phyloP scores from a whole-genome alignment of 116 monocot species.

The Dioscorea cayenensis region DNA sequence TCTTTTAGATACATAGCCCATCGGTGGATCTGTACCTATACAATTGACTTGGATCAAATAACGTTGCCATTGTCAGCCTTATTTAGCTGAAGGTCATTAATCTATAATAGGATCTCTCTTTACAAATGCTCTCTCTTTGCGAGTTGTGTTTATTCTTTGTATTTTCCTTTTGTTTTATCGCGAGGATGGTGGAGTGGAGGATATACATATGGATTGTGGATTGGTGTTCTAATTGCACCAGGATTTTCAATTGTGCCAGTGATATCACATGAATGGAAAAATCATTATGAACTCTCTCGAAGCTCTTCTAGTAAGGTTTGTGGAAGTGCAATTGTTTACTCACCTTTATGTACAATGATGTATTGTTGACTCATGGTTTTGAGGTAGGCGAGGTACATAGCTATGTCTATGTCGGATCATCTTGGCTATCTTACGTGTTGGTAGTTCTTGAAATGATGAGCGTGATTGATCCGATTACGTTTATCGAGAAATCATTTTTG shows the following conservation, averaged over 20 bases:
- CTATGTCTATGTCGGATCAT: background rate
- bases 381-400: background rate
- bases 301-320: constrained; percentile 57
- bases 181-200: constrained; percentile 99
- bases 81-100: too few species aligned
- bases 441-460: too few species aligned
- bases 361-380: background rate
- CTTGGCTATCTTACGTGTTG: too few species aligned
- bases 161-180: constrained; percentile 7
- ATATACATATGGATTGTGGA: constrained; percentile 90
- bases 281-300: constrained; percentile 73
- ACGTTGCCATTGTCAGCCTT: too few species aligned
- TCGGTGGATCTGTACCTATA: too few species aligned
- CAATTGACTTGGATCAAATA: too few species aligned
- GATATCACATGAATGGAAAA: constrained; percentile 77
- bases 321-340: background rate
- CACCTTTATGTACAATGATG: background rate
- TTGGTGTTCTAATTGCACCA: constrained; percentile 87
- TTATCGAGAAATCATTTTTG: too few species aligned
- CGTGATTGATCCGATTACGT: too few species aligned
- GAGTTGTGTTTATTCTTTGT: background rate
- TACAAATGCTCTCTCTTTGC: background rate
- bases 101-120: background rate
- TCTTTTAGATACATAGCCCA: too few species aligned
- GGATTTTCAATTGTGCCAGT: constrained; percentile 91